Percentiles rank a stretch among this genome's conserved stretches.
Evolutionary conservation across 2,329 filamentous ascomycete species (phyloP).

Genomic region (Aspergillus latus): DNA sequence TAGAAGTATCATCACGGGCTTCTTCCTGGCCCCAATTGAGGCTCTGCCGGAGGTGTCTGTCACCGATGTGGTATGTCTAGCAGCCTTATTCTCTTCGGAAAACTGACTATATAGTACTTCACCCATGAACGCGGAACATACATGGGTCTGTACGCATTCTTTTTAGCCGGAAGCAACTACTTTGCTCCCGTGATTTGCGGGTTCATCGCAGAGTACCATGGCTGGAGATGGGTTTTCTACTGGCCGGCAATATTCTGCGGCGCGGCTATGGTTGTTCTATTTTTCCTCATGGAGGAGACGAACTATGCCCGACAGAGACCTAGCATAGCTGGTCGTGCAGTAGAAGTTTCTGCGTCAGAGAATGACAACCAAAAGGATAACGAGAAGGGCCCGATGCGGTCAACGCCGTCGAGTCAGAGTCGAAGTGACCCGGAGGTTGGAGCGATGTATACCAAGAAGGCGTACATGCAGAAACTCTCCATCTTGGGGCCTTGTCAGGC

Average conservation of each 20-base stretch:
- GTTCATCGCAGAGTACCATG: conserved; percentile 48
- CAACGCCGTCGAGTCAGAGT: conserved; percentile 2
- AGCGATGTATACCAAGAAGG: conserved; percentile 30
- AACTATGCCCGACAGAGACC: conserved; percentile 44
- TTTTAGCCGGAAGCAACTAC: conserved; percentile 44
- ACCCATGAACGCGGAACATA: conserved; percentile 44
- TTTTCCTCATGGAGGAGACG: conserved; percentile 58
- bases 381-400: conserved; percentile 15
- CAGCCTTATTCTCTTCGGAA: background rate
- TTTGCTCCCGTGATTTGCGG: conserved; percentile 49
- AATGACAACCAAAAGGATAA: conserved; percentile 18
- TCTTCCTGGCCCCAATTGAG: conserved; percentile 45
- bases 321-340: conserved; percentile 4
- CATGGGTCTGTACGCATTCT: conserved; percentile 43
- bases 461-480: conserved; percentile 35
- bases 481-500: conserved; percentile 28
- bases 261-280: conserved; percentile 48
- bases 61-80: conserved; percentile 40
- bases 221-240: conserved; percentile 52
- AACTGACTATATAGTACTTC: conserved; percentile 37
- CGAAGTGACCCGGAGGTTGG: conserved; percentile 19
- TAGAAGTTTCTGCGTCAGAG: conserved; percentile 13
- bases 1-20: conserved; percentile 38
- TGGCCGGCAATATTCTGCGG: conserved; percentile 54
- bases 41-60: conserved; percentile 43